phyloP scores from a whole-genome alignment of 495 filamentous ascomycete genomes.

The Chaetomium fimeti region DNA sequence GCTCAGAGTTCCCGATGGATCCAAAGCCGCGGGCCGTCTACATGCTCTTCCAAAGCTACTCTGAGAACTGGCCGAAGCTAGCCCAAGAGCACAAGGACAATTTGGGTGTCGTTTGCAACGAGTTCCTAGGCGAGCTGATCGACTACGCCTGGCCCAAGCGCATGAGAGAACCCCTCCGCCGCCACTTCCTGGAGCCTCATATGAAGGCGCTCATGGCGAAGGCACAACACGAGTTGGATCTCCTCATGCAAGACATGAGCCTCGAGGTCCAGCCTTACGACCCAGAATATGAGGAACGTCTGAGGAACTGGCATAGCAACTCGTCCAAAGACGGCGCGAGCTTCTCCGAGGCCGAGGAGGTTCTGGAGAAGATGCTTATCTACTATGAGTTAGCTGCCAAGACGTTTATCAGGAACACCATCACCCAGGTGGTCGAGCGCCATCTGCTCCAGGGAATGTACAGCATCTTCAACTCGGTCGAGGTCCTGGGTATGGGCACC shows the following conservation, averaged over 20 bases:
- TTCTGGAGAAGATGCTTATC: slow-evolving; percentile 48
- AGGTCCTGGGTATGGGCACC: slow-evolving; percentile 34
- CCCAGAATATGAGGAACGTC: slow-evolving; percentile 42
- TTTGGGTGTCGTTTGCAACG: slow-evolving; percentile 44
- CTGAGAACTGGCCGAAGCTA: slow-evolving; percentile 41
- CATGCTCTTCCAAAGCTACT: slow-evolving; percentile 44
- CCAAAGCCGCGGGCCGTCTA: slow-evolving; percentile 44
- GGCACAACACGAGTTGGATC: slow-evolving; percentile 42
- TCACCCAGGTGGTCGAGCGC: slow-evolving; percentile 42
- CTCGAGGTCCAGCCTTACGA: slow-evolving; percentile 47
- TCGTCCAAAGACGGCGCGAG: slow-evolving; percentile 30
- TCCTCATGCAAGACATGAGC: slow-evolving; percentile 36
- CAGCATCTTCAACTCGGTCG: slow-evolving; percentile 41
- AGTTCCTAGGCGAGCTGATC: slow-evolving; percentile 45
- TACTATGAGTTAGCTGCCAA: slow-evolving; percentile 44
- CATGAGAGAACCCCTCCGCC: slow-evolving; percentile 42
- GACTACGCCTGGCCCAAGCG: slow-evolving; percentile 43
- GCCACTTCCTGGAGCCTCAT: slow-evolving; percentile 38
- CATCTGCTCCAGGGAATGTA: slow-evolving; percentile 44
- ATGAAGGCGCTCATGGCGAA: slow-evolving; percentile 41
- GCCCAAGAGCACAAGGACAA: slow-evolving; percentile 47
- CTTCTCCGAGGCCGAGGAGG: slow-evolving; percentile 41
- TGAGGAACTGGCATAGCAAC: slow-evolving; percentile 35
- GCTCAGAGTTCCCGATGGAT: slow-evolving; percentile 45
- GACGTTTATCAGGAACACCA: slow-evolving; percentile 40